Conservation (phyloP, 805 yeast genomes). For the Yamadazyma ubonensis region DNA sequence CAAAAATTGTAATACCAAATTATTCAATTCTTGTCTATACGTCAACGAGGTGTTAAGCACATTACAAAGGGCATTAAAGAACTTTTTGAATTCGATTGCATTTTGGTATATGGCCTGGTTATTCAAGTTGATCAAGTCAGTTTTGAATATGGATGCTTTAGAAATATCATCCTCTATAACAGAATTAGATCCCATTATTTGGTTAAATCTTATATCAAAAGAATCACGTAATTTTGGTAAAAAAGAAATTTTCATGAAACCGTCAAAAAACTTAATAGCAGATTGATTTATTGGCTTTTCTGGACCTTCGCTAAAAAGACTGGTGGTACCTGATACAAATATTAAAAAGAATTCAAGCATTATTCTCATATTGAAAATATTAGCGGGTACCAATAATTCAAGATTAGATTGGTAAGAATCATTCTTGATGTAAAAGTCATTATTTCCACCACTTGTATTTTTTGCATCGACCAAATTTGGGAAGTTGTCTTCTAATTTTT, state of each 20-base stretch:
- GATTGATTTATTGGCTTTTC: constrained; percentile 14
- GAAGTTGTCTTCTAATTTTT: constrained; percentile 6
- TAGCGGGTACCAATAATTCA: constrained; percentile 65
- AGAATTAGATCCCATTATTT: constrained; percentile 24
- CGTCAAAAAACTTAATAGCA: constrained; percentile 50
- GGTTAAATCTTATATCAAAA: constrained; percentile 52
- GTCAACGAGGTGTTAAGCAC: constrained; percentile 59
- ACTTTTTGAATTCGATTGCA: constrained; percentile 45
- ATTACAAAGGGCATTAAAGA: constrained; percentile 49
- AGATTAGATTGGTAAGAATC: constrained; percentile 57
- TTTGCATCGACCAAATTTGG: constrained; percentile 11
- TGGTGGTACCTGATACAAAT: constrained; percentile 57
- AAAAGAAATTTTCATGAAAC: constrained; percentile 63
- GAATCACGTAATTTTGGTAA: constrained; percentile 62
- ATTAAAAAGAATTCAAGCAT: constrained; percentile 70
- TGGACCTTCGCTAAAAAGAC: constrained; percentile 1
- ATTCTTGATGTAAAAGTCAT: constrained; percentile 54
- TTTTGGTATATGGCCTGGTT: constrained; percentile 32
- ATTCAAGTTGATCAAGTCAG: constrained; percentile 9
- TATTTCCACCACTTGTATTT: constrained; percentile 11
- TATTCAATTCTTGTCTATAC: constrained; percentile 55
- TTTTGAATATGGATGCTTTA: neutral
- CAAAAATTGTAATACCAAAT: constrained; percentile 39
- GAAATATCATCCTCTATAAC: constrained; percentile 8
- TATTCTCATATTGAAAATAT: constrained; percentile 76